Evolutionary conservation across 225 moss, liverwort and hornwort genomes (phyloP), one percentile per base, ranked within the genome.

Genomic region (Polytrichum formosum): DNA sequence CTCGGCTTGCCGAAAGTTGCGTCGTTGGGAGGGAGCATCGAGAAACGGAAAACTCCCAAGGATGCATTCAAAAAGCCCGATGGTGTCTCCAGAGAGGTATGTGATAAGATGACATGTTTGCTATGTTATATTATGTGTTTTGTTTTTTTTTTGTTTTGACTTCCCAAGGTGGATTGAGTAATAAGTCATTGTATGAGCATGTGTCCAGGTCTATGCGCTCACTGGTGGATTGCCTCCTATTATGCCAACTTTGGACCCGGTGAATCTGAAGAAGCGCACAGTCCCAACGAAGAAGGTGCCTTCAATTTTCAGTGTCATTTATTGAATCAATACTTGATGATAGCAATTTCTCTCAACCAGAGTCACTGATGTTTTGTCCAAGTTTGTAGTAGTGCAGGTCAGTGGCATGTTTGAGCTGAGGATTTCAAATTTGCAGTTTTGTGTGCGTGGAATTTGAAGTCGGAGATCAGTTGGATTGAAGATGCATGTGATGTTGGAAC

Each of bases 51-150:
- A 66, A 79, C 90, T 18, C 90, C 87, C 33, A 98, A 98, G 69
- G 94, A 92, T 83, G 85, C 84, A 5, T 73, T 82, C 75, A 98
- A 98, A 79, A 98, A 98, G 72, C 94, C 98, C 4, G 98, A 98
- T 90, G 98, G 98, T 73, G 85, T 98, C 28, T 92, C 94, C 68
- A 87, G 98, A 68, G 98, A 98, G 92, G 96, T 90, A 26, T 29
- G 61, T 23, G 58, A 58, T 28, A 19, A 46, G 56, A 1, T 8
- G 54, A 13, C 9, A 35, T 30, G 28, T 17, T 28, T 28, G 25
- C 56, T n/a, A 16, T 46, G 46, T 13, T 46, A 3, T 46, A 0
- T 4, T 46, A 3, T 46, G 37, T 37, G 46, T 55, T 26, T 70
- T 53, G 5, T 46, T 6, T 26, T 26, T 26, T 26, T 0, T 26